A percentile compares a stretch with the other conserved stretches of the same genome.
These are phyloP conservation scores for Vicia faba DNA, from an alignment of 306 rosid genomes.

Conservation along the genomic window DNA sequence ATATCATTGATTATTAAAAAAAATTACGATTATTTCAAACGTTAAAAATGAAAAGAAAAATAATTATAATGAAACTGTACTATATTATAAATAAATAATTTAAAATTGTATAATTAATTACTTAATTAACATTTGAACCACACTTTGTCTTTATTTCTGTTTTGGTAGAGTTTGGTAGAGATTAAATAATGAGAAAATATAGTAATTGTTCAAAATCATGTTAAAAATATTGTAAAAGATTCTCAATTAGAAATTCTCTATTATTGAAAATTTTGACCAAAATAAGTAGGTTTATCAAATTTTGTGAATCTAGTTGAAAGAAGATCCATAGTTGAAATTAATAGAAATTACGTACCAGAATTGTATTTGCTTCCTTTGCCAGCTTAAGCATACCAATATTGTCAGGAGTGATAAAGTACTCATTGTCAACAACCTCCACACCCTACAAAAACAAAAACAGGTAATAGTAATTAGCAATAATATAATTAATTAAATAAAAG, in stretches of 20 bases:
- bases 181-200: background rate
- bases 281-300: too few relatives aligned
- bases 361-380: slow-evolving; percentile 89
- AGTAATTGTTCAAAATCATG: too few relatives aligned
- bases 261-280: too few relatives aligned
- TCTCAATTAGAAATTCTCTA: too few relatives aligned
- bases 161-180: slow-evolving; percentile 2
- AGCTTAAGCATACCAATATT: slow-evolving; percentile 83
- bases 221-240: too few relatives aligned
- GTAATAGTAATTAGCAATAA: slow-evolving; percentile 33
- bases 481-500: background rate
- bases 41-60: too few relatives aligned
- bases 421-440: slow-evolving; percentile 75
- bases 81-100: too few relatives aligned
- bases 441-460: slow-evolving; percentile 50
- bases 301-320: background rate
- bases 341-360: slow-evolving; percentile 51
- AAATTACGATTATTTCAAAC: too few relatives aligned
- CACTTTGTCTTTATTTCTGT: background rate
- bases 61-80: background rate
- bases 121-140: background rate
- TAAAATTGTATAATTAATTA: background rate
- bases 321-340: background rate
- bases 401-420: slow-evolving; percentile 83
- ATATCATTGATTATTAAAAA: too few relatives aligned